Base-by-base conservation (phyloP, 73 alveolate genomes). In the Paramecium octaurelia region DNA sequence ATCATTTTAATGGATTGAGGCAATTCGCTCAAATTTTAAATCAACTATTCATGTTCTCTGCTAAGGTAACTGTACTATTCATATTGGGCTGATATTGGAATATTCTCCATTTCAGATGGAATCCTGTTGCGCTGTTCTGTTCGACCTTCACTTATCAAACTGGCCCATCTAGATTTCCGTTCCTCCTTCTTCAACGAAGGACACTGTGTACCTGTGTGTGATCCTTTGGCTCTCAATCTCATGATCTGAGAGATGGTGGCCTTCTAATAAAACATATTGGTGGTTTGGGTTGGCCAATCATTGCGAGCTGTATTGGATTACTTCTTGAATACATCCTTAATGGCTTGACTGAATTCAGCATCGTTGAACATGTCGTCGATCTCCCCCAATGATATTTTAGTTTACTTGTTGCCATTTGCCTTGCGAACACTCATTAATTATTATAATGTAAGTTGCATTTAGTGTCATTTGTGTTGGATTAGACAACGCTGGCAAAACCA, bases 401-500 rank as follows among this genome's bases (percentile, higher is more conserved):
- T 64, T 64, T 64, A 34, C 12, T 64, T 64, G 31, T 64, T 64
- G 8, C 69, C n/a, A 54, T 54, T 2, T 18, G 16, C 21, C 34
- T 64, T 64, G 9, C 84, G 84, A 27, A 4, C 31, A 16, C 84
- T 64, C 84, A 64, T 64, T 64, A 31, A 64, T 31, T 64, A 27
- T 27, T 12, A 27, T 18, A 64, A 64, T 64, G 48, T 64, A 64
- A 75, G 57, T 80, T 43, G 91, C 91, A 80, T 80, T 80, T 48
- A 31, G 42, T 43, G 76, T 58, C 18, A 18, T 80, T 31, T 80
- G 91, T 43, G 57, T 80, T 24, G 91, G 91, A 24, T 23, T 80
- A 44, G 77, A 80, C 27, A 80, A 80, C 21, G 77, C 91, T 44
- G 91, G 91, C 5, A 80, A 80, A 48, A 80, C 91, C 24, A 80